Conservation (phyloP, 768 basidiomycete species). For the Phylloporus sp. region DNA sequence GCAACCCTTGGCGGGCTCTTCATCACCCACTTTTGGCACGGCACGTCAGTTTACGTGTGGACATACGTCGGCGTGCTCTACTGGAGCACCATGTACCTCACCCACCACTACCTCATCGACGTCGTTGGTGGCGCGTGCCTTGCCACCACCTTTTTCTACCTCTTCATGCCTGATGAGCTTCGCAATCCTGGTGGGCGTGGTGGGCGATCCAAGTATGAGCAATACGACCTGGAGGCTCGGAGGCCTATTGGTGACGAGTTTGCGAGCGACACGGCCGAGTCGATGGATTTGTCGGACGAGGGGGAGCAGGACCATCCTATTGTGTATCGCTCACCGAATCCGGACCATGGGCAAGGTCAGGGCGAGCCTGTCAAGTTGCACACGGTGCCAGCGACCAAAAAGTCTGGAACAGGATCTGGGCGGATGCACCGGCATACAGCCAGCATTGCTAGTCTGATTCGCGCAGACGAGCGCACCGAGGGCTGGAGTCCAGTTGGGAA, state of each 20-base stretch:
- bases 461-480: slow-evolving; percentile 71
- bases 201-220: slow-evolving; percentile 58
- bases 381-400: slow-evolving; percentile 11
- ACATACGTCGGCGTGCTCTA: slow-evolving; percentile 81
- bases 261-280: slow-evolving; percentile 38
- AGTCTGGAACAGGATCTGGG: slow-evolving; percentile 13
- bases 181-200: slow-evolving; percentile 50
- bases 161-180: slow-evolving; percentile 81
- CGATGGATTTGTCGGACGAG: slow-evolving; percentile 60
- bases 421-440: slow-evolving; percentile 74
- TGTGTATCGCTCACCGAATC: slow-evolving; percentile 64
- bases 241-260: slow-evolving; percentile 31
- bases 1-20: slow-evolving; percentile 92
- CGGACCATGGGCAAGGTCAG: slow-evolving; percentile 12
- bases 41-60: slow-evolving; percentile 66
- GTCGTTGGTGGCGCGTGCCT: slow-evolving; percentile 92
- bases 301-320: slow-evolving; percentile 56
- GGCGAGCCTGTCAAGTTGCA: slow-evolving; percentile 1
- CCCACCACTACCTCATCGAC: slow-evolving; percentile 98
- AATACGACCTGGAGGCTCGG: slow-evolving; percentile 67
- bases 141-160: slow-evolving; percentile 81
- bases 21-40: slow-evolving; percentile 92
- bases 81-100: slow-evolving; percentile 99
- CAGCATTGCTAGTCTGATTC: slow-evolving; percentile 77
- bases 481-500: slow-evolving; percentile 75